phyloP scores from a whole-genome alignment of 83 land plant species.

The Thuja plicata region DNA sequence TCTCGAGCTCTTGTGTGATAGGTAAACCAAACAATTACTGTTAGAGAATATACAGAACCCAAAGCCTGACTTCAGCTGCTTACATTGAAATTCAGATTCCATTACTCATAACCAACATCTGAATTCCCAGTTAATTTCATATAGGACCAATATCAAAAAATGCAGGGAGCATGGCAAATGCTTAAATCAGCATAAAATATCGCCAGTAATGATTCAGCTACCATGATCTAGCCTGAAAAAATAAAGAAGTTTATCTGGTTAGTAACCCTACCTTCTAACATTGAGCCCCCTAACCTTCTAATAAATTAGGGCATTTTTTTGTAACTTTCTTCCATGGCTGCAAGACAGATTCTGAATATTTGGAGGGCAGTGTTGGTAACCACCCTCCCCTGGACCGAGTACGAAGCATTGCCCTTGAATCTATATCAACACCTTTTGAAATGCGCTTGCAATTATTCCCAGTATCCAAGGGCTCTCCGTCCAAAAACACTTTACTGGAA shows the following conservation, averaged over 20 bases:
- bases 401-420: neutral
- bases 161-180: neutral
- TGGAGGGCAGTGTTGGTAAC: neutral
- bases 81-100: neutral
- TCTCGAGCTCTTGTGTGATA: neutral
- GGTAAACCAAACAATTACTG: neutral
- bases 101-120: neutral
- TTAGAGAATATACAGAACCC: neutral
- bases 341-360: neutral
- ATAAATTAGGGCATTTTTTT: neutral
- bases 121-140: neutral
- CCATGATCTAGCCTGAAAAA: neutral
- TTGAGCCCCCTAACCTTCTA: too few relatives aligned
- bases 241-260: neutral
- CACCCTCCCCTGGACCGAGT: neutral
- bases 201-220: neutral
- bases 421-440: neutral
- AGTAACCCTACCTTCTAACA: neutral
- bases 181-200: neutral
- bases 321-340: conserved; percentile 8
- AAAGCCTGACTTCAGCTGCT: neutral
- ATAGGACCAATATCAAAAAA: neutral
- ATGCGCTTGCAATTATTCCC: neutral
- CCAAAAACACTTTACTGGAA: neutral
- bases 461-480: neutral